Evolutionary conservation across 129 eudicot species (phyloP), one percentile per base, ranked within the genome.

Genomic region (Saposhnikovia divaricata): DNA sequence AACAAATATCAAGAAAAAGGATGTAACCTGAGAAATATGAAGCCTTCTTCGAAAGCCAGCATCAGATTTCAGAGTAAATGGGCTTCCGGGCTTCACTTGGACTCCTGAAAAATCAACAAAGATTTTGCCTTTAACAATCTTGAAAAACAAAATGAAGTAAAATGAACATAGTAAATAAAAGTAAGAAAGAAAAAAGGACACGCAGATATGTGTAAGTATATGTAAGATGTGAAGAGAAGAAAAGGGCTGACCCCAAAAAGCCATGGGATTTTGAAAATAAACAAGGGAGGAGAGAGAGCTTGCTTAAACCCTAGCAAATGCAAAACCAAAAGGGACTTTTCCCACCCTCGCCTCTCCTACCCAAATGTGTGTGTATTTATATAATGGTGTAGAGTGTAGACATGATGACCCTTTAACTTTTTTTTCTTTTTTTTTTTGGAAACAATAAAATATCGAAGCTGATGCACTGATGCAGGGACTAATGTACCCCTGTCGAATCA

Each of bases 11-110:
- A 39, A 39, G 42, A 39, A 39, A 39, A 39, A 11, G 34, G 34
- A 45, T 16, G 81, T 47, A 78, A 87, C 98, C 98, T 94, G 98
- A 28, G 97, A 85, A 79, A 94, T 85, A 27, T 91, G 92, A 34
- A 94, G 88, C 80, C 97, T 89, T 79, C 91, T 89, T 27, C 83
- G 76, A 39, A 74, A 78, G 5, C 74, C 81, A 66, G 87, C 84
- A 57, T 85, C 75, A 25, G 21, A 53, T 28, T 87, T 82, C 81
- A 85, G 92, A 34, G 90, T 86, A 74, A 84, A 82, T 2, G 98
- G 98, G 72, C 84, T 87, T 37, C 93, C 97, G 12, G 97, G 90
- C 82, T 90, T 94, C 51, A 94, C 96, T 88, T 90, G 89, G 48
- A 88, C 80, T 47, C 97, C 98, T 93, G 76, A 78, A 66, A 83